Base-by-base conservation (phyloP, 805 yeast genomes). In the Saccharomycopsis guyanensis region DNA sequence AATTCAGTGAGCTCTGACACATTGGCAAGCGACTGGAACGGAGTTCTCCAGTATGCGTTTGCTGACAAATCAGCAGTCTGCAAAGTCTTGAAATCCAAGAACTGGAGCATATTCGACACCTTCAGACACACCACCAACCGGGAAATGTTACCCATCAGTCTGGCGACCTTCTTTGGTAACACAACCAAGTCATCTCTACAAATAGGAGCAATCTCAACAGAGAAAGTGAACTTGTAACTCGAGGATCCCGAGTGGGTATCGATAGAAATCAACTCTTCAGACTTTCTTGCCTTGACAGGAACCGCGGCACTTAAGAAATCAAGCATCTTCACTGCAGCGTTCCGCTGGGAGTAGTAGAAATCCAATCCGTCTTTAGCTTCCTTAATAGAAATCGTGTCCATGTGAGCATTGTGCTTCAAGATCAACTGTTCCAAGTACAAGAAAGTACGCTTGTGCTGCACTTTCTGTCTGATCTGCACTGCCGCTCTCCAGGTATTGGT, bases 401-500 rank as follows among this genome's bases (percentile, higher is more conserved):
- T 79, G 63, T 93, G 97, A 3, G 97, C 97, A 59, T 82, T 85
- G 64, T 87, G 94, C 62, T 75, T 88, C 66, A 93, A 73, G 57
- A 93, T 93, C 64, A 94, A 73, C 69, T 93, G 99, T 70, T 93
- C 99, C 57, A 93, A 76, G 60, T 86, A 93, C 63, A 91, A 75
- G 64, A 93, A 91, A 6, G 99, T 93, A 73, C 96, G 82, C 69
- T 93, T 93, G 66, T 93, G 98, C 15, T 86, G 78, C 32, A 93
- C 98, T 63, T 94, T 93, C 67, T 93, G 99, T 69, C 99, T 82
- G 57, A 94, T 84, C 70, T 93, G 99, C 32, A 94, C 95, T 24
- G 91, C 79, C 27, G 99, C 97, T 66, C 93, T 83, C 98, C 98
- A 93, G 3, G 97, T 94, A 65, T 93, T 87, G 23, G 94, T 84